Base-by-base conservation (phyloP, 129 eudicot species). In the Pseudognaphalium luteoalbum region DNA sequence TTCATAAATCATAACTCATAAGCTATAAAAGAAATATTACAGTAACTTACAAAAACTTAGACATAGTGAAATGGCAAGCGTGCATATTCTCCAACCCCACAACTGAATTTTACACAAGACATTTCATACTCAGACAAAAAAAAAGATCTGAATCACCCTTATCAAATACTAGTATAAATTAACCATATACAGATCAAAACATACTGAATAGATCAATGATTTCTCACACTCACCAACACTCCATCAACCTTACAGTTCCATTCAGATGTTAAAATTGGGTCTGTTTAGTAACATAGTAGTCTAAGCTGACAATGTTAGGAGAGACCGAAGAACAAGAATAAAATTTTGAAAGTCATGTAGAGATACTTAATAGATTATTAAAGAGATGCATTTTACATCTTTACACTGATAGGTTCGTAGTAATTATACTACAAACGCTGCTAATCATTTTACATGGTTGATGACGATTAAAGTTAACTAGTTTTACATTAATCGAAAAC, bases 31-130 rank as follows among this genome's bases (percentile, higher is more conserved):
- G 33, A 32, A 8, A 68, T 8, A 32, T 7, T 12, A 30, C 11
- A 11, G 52, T 2, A 70, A 85, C 85, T 85, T 85, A 85, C 85
- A 78, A 74, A 81, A 79, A 71, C 80, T 85, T 85, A 73, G 77
- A 41, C 20, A 81, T 60, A 30, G 75, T 73, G 81, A 85, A 20
- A 81, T 71, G 78, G 79, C 85, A 74, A 71, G 83, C 80, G 73
- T 81, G 75, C 85, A 81, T 85, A 74, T 73, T 78, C 75, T 57
- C 66, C 81, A 76, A 81, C 69, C 78, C 66, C 67, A 72, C 75
- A 82, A 66, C 86, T 82, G 79, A 82, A 72, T 50, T 37, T 71
- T 72, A 60, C 70, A 74, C 32, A 44, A 64, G 33, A 64, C 10
- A 30, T 63, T 63, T 63, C 74, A 66, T 76, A 29, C 67, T 76